Base-by-base conservation (phyloP, 768 basidiomycete species). In the Tephrocybe rancida region DNA sequence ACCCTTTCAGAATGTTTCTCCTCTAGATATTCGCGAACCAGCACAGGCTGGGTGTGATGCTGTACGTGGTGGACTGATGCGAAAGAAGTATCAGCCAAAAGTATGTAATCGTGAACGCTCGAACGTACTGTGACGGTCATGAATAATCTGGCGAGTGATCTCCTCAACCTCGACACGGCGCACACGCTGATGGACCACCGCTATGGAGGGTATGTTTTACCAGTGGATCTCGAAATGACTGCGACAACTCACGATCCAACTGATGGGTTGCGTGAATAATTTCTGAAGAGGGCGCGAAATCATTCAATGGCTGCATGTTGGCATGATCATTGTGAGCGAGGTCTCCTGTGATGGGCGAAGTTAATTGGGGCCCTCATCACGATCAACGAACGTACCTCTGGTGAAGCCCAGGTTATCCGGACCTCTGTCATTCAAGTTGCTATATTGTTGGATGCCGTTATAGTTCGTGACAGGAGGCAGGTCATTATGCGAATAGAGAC, bases 11-110 rank as follows among this genome's bases (percentile, higher is more conserved):
- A 59, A 25, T 61, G 58, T 26, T 63, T 54, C 47, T 73, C 72
- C 1, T 61, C 45, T 27, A 64, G 38, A 18, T 61, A 56, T 34
- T 70, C 67, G 0, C 57, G 54, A 1, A 67, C 64, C 3, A 63
- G 50, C 9, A 73, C 60, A 2, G 72, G 73, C 39, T 73, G 70
- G 1, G 65, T 67, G 57, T 75, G 72, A 44, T 75, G 69, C 48
- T 73, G 72, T 11, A 75, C 60, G 32, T 72, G 72, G 54, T 75
- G 73, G 30, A 71, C 73, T 73, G 26, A 3, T 13, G 19, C 34
- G 13, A 5, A 47, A 38, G 39, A 21, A 41, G 39, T 25, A 13
- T 32, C 13, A 32, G 13, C 30, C 51, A 18, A 34, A 9, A 32
- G 32, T 24, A 22, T 8, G 19, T 1, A 22, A 11, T 13, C 19